Percentiles rank a stretch among this genome's conserved stretches.
Evolutionary conservation across 176 grass and related monocot species (phyloP).

Genomic region (Avena insularis): DNA sequence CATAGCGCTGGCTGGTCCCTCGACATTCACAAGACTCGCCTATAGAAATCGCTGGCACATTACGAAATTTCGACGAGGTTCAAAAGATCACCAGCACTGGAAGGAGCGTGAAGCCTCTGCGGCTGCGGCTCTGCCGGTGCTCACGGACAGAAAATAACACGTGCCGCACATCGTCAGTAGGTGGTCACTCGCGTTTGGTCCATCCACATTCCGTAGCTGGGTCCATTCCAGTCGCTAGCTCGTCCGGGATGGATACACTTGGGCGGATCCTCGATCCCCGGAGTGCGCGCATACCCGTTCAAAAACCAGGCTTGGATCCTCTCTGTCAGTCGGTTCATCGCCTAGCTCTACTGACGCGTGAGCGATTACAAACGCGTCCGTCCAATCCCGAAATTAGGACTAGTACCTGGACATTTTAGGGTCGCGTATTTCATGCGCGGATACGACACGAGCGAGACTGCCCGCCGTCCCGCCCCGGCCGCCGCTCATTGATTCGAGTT

Average conservation of each 20-base stretch:
- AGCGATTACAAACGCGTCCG: background rate
- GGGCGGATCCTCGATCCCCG: background rate
- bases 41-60: background rate
- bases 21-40: background rate
- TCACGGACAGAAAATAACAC: background rate
- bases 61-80: background rate
- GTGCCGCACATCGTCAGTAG: background rate
- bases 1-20: background rate
- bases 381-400: background rate
- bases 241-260: background rate
- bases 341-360: background rate
- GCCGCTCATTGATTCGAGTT: background rate
- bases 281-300: background rate
- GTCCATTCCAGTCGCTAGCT: background rate
- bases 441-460: background rate
- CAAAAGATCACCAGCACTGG: background rate
- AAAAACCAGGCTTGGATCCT: background rate
- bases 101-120: background rate
- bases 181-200: background rate
- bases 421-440: background rate
- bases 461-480: background rate
- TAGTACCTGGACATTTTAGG: background rate
- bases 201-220: background rate
- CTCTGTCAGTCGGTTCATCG: background rate
- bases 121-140: background rate